Evolutionary conservation across 1,139 yeast species (phyloP), one percentile per base, ranked within the genome.

Genomic region (Yamadazyma sp.): DNA sequence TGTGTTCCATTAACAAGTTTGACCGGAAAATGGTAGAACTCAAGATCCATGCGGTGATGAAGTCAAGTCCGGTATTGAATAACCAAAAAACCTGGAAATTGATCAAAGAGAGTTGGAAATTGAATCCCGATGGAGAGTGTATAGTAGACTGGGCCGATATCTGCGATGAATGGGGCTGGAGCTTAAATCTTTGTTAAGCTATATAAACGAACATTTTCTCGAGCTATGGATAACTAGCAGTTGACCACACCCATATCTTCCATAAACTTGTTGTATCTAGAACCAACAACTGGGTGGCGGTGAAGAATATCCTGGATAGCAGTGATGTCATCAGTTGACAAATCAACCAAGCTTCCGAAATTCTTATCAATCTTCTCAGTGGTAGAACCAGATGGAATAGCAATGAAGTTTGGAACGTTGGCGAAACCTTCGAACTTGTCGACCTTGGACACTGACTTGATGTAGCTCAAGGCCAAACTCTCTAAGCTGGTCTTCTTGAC

Each of bases 311-410:
- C 29, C 32, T 42, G 45, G 30, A 42, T n/a, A 20, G 31, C 34
- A 4, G 35, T 28, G 8, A 42, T 26, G 2, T 42, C 45, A 5
- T 31, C 36, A 8, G 29, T 17, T 15, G 33, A 23, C 24, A 42
- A 39, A 14, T 39, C 17, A 15, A 37, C 17, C 20, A 32, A 31
- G 26, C 14, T 23, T 9, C 73, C 66, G 47, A 75, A 68, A 61
- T 86, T 87, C 54, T 78, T 83, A 37, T 71, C 69, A 23, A 83
- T 78, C 54, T 86, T 79, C 16, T 60, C 70, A 9, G 65, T 64
- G 18, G 81, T 75, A 4, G 88, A 73, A 11, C 87, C 80, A 41
- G 89, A 82, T 18, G 95, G 95, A 55, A 87, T 85, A 31, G 96
- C 95, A 33, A 88, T 60, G 37, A 87, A 71, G 41, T 67, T 70